Percentiles rank a stretch among this genome's conserved stretches.
phyloP scores from a whole-genome alignment of 257 asterid genomes.

The Ilex aquifolium region DNA sequence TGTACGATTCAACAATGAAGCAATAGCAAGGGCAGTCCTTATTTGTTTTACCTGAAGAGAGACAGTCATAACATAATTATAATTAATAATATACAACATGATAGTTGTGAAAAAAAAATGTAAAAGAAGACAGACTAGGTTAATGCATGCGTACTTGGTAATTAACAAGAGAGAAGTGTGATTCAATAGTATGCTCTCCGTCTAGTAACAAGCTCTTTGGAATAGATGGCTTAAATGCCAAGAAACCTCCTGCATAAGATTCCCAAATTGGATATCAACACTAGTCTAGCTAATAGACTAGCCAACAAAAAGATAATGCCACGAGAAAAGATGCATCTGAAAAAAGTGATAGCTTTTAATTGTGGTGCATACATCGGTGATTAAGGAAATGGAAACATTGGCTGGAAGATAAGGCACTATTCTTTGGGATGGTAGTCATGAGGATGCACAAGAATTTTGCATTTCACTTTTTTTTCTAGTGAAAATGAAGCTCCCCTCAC shows the following conservation, averaged over 20 bases:
- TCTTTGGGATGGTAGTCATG: too few relatives aligned
- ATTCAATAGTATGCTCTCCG: constrained; percentile 72
- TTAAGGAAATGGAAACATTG: too few relatives aligned
- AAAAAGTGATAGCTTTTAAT: too few relatives aligned
- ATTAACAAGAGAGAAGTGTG: constrained; percentile 90
- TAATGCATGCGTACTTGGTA: constrained; percentile 63
- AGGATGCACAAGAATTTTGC: too few relatives aligned
- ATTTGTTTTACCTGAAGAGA: constrained; percentile 79
- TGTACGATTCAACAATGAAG: constrained; percentile 84
- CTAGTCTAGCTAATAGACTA: not conserved
- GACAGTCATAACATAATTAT: constrained; percentile 6
- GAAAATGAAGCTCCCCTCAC: too few relatives aligned
- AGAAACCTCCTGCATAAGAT: constrained; percentile 72
- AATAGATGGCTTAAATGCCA: constrained; percentile 79
- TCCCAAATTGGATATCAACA: constrained; percentile 11
- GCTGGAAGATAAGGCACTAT: too few relatives aligned
- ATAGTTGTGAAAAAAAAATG: too few relatives aligned
- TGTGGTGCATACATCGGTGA: too few relatives aligned
- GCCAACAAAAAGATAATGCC: not conserved
- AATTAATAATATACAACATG: too few relatives aligned
- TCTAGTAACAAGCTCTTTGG: constrained; percentile 90
- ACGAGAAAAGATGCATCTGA: not conserved
- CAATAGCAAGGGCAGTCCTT: constrained; percentile 91
- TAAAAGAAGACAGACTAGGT: too few relatives aligned
- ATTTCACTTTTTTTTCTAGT: too few relatives aligned